Percentiles rank a stretch among this genome's conserved stretches.
These are phyloP conservation scores for Stephanodiscus triporus DNA, from an alignment of 108 stramenopile genomes.

Conservation along the genomic window DNA sequence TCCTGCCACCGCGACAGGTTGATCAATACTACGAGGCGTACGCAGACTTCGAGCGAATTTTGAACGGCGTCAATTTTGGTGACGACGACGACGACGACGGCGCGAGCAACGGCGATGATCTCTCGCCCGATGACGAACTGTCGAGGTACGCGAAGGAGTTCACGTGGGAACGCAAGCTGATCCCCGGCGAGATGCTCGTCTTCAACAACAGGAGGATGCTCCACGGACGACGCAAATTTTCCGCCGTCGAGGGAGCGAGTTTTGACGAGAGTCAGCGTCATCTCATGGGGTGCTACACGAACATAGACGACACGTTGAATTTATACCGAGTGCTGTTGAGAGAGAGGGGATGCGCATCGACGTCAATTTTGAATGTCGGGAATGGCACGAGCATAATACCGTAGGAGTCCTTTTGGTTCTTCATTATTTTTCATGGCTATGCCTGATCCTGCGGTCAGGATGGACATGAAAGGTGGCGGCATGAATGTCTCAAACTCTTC, in stretches of 20 bases:
- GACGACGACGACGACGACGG: background rate
- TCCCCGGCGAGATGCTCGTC: slow-evolving; percentile 66
- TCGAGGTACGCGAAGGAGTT: slow-evolving; percentile 54
- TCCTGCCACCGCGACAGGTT: slow-evolving; percentile 39
- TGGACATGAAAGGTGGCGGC: too few species aligned
- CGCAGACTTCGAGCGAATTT: slow-evolving; percentile 66
- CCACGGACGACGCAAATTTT: slow-evolving; percentile 73
- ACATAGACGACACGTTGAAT: slow-evolving; percentile 75
- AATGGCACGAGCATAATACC: too few species aligned
- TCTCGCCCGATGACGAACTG: slow-evolving; percentile 18
- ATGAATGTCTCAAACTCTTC: too few species aligned
- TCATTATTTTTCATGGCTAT: too few species aligned
- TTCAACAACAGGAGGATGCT: slow-evolving; percentile 86
- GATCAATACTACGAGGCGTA: slow-evolving; percentile 69
- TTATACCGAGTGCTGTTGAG: slow-evolving; percentile 60
- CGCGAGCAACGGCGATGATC: background rate
- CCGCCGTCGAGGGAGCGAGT: slow-evolving; percentile 16
- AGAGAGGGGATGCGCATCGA: background rate
- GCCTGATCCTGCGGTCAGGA: too few species aligned
- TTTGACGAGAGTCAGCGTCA: slow-evolving; percentile 55
- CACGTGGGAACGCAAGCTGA: slow-evolving; percentile 67
- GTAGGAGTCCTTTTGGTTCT: too few species aligned
- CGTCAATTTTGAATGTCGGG: slow-evolving; percentile 44
- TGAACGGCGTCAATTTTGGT: slow-evolving; percentile 36
- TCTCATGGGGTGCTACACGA: slow-evolving; percentile 81